These are phyloP conservation scores for Penicillium frequentans DNA, from an alignment of 2,329 filamentous ascomycete genomes.

Conservation along the genomic window DNA sequence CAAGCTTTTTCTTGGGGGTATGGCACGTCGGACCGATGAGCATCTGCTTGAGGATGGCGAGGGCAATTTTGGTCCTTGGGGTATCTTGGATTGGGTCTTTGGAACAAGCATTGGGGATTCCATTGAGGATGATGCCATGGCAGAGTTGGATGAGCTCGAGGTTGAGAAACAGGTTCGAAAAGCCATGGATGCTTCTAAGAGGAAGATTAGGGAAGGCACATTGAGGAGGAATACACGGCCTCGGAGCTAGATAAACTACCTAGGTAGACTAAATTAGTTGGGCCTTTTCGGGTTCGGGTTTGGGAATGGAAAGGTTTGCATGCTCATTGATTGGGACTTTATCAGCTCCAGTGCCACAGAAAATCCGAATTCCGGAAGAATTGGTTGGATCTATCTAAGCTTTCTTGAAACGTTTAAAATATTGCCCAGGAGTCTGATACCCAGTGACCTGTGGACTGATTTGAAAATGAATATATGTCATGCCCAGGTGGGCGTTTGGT, in stretches of 20 bases:
- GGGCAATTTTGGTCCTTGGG: slow-evolving; percentile 49
- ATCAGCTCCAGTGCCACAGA: background rate
- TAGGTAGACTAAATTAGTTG: background rate
- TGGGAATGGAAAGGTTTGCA: no score
- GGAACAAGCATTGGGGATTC: slow-evolving; percentile 41
- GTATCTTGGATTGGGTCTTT: slow-evolving; percentile 46
- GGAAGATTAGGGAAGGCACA: slow-evolving; percentile 24
- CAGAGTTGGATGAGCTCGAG: slow-evolving; percentile 38
- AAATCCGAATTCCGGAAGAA: fast-evolving
- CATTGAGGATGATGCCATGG: slow-evolving; percentile 52
- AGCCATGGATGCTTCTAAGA: slow-evolving; percentile 32
- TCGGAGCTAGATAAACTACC: background rate
- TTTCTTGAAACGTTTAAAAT: background rate
- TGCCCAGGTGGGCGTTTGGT: background rate
- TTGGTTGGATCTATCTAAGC: no score
- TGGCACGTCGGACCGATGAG: slow-evolving; percentile 57
- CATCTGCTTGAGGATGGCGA: slow-evolving; percentile 52
- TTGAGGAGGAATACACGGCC: slow-evolving; percentile 11
- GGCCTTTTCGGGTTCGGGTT: background rate
- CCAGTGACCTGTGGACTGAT: no score
- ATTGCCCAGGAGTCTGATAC: no score
- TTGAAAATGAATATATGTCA: background rate
- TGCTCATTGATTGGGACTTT: background rate
- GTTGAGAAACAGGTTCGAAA: slow-evolving; percentile 32
- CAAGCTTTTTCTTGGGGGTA: slow-evolving; percentile 58